Evolutionary conservation across 169 alveolate species (phyloP), one percentile per base, ranked within the genome.

Genomic region (Eimeria necatrix): DNA sequence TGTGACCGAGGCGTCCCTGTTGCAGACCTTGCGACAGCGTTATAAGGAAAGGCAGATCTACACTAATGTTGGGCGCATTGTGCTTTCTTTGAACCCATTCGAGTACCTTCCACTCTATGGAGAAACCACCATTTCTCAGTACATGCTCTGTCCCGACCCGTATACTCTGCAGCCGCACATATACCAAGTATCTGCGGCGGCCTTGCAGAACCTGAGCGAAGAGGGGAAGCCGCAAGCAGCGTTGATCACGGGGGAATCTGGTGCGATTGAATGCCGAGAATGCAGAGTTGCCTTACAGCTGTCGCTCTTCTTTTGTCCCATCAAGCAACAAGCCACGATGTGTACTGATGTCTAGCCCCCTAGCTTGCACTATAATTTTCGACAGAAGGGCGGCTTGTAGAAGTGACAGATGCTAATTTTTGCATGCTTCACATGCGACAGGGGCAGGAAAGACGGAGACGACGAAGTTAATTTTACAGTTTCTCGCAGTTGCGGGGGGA

Each of bases 401-500:
- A 32, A 32, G 41, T 32, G 3, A 32, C 41, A 32, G 41, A 32
- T 32, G 41, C 41, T 32, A 32, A 32, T 32, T 32, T 32, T 0
- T 32, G 41, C 41, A 32, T 32, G 41, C 41, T 0, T 20, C 3
- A 8, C 22, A 6, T 18, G 74, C 22, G 5, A 5, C n/a, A 22
- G 99, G 99, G 68, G 99, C 99, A 76, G 99, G 99, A 20, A 99
- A 99, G 95, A 99, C 99, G 16, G 99, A 99, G 95, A 98, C 99
- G 52, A 99, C 99, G 22, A 91, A 91, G 41, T 24, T 91, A 24
- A 60, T 96, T 97, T 89, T 98, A 97, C 97, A 97, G 99, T 99
- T 98, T 93, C 97, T 99, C 83, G 99, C 99, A 18, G 93, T 95
- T 76, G 98, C 97, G 51, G 83, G 94, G 8, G 94, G 89, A 4